phyloP scores from a whole-genome alignment of 2,329 filamentous ascomycete species.

The Colletotrichum cereale region DNA sequence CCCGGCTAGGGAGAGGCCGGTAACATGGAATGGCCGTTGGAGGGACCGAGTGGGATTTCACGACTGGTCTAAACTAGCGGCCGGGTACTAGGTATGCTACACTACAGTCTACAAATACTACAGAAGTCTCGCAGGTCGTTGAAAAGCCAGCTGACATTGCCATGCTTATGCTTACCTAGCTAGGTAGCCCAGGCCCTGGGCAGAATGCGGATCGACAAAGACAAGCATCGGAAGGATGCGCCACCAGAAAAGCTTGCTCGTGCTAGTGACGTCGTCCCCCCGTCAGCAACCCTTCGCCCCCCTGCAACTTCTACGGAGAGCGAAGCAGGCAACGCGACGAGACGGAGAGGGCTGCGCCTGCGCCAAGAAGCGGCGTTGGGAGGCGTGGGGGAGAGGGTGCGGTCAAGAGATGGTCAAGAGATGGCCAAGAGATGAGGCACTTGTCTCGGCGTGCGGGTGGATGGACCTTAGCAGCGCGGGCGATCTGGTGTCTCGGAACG shows the following conservation, averaged over 20 bases:
- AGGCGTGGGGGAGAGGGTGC: conserved; percentile 6
- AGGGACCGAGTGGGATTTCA: background rate
- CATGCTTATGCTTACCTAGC: no score
- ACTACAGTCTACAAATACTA: background rate
- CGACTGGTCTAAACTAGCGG: background rate
- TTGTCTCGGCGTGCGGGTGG: conserved; percentile 25
- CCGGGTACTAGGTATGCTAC: background rate
- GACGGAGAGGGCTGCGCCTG: conserved; percentile 16
- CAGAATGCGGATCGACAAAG: conserved; percentile 15
- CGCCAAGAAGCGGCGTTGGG: conserved; percentile 19
- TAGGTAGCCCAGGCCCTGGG: background rate
- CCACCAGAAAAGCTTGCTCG: conserved; percentile 35
- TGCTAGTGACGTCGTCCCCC: conserved; percentile 25
- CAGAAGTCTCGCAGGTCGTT: background rate
- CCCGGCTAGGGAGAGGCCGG: background rate
- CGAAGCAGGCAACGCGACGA: background rate
- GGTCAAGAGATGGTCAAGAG: conserved; percentile 23
- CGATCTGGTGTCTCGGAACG: background rate
- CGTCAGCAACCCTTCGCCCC: background rate
- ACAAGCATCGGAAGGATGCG: conserved; percentile 32
- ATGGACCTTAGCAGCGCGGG: conserved; percentile 23
- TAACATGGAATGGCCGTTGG: background rate
- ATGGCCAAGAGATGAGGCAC: conserved; percentile 39
- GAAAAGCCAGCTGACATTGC: conserved; percentile 19
- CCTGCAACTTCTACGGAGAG: background rate